A percentile compares a stretch with the other conserved stretches of the same genome.
Conservation (phyloP, 2,329 filamentous ascomycete genomes). For the Ascochyta pisi region DNA sequence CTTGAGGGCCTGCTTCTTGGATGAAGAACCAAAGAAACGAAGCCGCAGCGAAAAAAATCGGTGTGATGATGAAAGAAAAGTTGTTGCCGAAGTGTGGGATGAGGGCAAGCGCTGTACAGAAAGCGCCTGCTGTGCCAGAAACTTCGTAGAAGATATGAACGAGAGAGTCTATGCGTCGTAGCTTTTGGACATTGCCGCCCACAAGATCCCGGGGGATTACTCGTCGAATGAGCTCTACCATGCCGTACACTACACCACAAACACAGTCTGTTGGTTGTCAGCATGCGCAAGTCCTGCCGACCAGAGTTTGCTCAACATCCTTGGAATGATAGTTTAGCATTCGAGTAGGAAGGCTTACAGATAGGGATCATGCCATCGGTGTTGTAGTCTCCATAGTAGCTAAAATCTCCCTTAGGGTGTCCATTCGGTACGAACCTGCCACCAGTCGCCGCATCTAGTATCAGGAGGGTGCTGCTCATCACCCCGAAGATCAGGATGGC, state of each 20-base stretch:
- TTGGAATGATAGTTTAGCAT: neutral
- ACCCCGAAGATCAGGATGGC: constrained; percentile 57
- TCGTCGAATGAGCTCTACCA: constrained; percentile 60
- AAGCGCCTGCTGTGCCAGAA: constrained; percentile 57
- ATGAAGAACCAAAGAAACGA: constrained; percentile 57
- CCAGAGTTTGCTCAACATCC: neutral
- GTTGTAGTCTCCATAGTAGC: constrained; percentile 58
- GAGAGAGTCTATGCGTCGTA: constrained; percentile 56
- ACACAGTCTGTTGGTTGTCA: constrained; percentile 30
- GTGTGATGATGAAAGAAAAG: constrained; percentile 60
- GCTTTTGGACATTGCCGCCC: constrained; percentile 58
- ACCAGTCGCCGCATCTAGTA: constrained; percentile 58
- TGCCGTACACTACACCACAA: constrained; percentile 48
- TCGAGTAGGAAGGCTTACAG: constrained; percentile 33
- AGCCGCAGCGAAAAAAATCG: constrained; percentile 55
- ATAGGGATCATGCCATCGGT: constrained; percentile 60
- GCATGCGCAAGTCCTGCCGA: neutral
- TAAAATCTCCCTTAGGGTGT: constrained; percentile 49
- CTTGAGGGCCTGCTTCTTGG: constrained; percentile 47
- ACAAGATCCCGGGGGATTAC: constrained; percentile 61
- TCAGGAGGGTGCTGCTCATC: constrained; percentile 57
- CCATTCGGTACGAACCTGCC: constrained; percentile 50
- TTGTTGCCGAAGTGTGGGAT: constrained; percentile 61
- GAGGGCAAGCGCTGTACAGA: constrained; percentile 58
- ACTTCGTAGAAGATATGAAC: constrained; percentile 59